Percentiles rank a stretch among this genome's conserved stretches.
Conservation (phyloP, 805 yeast species). For the Wickerhamiella musiphila region DNA sequence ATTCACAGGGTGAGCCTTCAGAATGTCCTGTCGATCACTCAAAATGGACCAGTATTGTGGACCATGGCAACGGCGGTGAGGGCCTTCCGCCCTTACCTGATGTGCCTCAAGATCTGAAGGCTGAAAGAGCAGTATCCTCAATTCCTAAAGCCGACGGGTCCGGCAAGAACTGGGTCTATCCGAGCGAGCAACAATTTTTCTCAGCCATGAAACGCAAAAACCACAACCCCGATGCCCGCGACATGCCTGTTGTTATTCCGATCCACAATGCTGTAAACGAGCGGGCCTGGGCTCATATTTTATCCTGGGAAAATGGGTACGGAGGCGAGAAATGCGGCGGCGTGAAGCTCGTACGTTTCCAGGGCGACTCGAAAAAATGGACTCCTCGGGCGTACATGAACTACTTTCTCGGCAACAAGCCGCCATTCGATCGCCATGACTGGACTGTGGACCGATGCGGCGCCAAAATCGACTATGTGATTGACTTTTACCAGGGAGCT, state of each 20-base stretch:
- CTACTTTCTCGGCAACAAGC: conserved; percentile 44
- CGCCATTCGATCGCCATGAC: conserved; percentile 93
- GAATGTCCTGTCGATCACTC: conserved; percentile 19
- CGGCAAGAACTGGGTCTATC: conserved; percentile 73
- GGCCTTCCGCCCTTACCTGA: conserved; percentile 16
- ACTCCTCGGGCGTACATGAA: conserved; percentile 79
- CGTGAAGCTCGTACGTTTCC: conserved; percentile 63
- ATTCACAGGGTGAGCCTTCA: too few relatives aligned
- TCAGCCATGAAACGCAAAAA: conserved; percentile 87
- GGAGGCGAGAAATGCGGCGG: conserved; percentile 49
- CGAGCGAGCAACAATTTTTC: conserved; percentile 85
- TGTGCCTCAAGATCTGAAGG: conserved; percentile 31
- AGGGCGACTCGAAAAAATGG: conserved; percentile 70
- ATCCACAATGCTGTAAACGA: conserved; percentile 90
- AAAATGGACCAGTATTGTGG: conserved; percentile 6
- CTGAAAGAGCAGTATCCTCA: conserved; percentile 60
- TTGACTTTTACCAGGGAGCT: conserved; percentile 67
- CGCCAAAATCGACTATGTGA: conserved; percentile 65
- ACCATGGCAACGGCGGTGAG: conserved; percentile 21
- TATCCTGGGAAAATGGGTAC: conserved; percentile 51
- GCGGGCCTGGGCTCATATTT: conserved; percentile 73
- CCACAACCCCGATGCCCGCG: conserved; percentile 65
- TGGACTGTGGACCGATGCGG: conserved; percentile 87
- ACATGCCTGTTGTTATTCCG: conserved; percentile 84
- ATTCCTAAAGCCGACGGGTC: conserved; percentile 60